phyloP scores from a whole-genome alignment of 108 stramenopile species.

The Bacterosira constricta region DNA sequence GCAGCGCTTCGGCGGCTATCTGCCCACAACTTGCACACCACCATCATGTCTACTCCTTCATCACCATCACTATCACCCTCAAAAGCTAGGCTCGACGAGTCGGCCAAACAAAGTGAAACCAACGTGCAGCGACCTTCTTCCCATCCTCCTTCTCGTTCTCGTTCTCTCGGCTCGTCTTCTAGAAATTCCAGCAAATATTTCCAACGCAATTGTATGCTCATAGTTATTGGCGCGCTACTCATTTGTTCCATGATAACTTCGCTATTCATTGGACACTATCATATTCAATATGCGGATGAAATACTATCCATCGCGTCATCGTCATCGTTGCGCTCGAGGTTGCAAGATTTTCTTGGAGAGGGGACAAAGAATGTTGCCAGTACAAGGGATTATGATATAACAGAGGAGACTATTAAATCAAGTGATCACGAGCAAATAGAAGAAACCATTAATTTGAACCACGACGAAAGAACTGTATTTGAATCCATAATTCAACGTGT shows the following conservation, averaged over 20 bases:
- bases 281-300: constrained; percentile 18
- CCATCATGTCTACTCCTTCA: not conserved
- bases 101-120: not conserved
- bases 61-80: not conserved
- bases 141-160: not conserved
- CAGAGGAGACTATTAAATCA: not conserved
- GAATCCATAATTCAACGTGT: constrained; percentile 46
- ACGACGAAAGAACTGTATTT: constrained; percentile 38
- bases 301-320: constrained; percentile 15
- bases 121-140: not conserved
- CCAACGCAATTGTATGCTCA: constrained; percentile 24
- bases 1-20: not conserved
- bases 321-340: constrained; percentile 9
- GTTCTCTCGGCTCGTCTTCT: not conserved
- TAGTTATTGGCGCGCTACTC: constrained; percentile 18
- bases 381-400: not conserved
- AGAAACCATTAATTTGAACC: not conserved
- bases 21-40: not conserved
- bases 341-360: constrained; percentile 14
- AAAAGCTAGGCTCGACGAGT: not conserved
- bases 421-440: not conserved
- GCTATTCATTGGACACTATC: constrained; percentile 24
- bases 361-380: not conserved
- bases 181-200: not conserved
- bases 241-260: constrained; percentile 17